Base-by-base conservation (phyloP, 164 flowering plant genomes). In the Piper longum region DNA sequence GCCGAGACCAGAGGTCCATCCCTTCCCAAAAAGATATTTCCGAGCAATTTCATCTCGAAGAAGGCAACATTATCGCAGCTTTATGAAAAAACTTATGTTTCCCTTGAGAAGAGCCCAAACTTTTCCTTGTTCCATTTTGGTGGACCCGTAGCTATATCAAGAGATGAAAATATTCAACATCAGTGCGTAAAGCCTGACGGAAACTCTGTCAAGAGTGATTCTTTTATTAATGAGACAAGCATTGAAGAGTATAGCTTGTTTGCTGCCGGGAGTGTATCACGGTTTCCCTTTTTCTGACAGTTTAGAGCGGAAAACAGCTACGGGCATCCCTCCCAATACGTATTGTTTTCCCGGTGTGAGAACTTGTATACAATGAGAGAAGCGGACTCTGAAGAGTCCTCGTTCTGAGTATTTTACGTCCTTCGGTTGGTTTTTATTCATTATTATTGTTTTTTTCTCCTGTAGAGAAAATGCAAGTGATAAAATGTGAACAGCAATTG, bases 51-150 rank as follows among this genome's bases (percentile, higher is more conserved):
- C 54, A 57, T n/a, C 40, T 40, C 64, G 40, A 44, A 64, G 48
- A 73, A 63, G 48, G 55, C 69, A 54, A 68, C 68, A 11, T 56
- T 54, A 36, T 63, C 18, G 51, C 78, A 43, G 16, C 80, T 71
- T 17, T 71, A 58, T 41, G 77, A 70, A 62, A 67, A 62, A 60
- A 56, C 78, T 65, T 72, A 66, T 7, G 79, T 75, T 63, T 40
- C 62, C 58, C 74, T 73, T 6, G 59, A 7, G 56, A 79, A 68
- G 17, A 72, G 73, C 69, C 61, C 63, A 42, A 68, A 80, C 67
- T 93, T 93, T 70, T 93, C 98, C 19, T 75, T 93, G 65, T 93
- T 93, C 77, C 96, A 93, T 74, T 89, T 81, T 73, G 96, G 95
- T 61, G 96, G 96, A 43, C 95, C 97, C 8, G 77, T 83, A 19